Percentiles rank a stretch among this genome's conserved stretches.
Evolutionary conservation across 2,329 filamentous ascomycete species (phyloP).

Genomic region (Aschersonia sp.): DNA sequence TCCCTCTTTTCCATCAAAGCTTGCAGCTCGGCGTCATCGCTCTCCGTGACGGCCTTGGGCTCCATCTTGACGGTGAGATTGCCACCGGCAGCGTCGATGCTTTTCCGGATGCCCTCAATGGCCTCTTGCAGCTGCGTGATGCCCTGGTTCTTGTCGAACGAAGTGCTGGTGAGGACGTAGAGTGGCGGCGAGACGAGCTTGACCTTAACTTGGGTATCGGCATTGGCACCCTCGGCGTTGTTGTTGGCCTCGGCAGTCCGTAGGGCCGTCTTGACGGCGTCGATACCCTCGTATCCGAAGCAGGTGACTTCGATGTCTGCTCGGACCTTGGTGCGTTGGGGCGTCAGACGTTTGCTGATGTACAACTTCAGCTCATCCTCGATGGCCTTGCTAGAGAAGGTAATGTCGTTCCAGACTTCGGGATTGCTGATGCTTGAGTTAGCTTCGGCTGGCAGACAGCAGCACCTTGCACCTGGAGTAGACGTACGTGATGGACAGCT

Average conservation of each 20-base stretch:
- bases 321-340: conserved; percentile 96
- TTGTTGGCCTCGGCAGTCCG: conserved; percentile 85
- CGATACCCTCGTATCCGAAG: conserved; percentile 94
- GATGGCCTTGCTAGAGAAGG: conserved; percentile 73
- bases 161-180: conserved; percentile 91
- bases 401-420: conserved; percentile 87
- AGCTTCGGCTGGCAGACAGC: neutral
- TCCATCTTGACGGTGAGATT: conserved; percentile 91
- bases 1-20: conserved; percentile 98
- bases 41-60: conserved; percentile 96
- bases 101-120: conserved; percentile 72
- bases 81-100: conserved; percentile 66
- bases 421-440: conserved; percentile 50
- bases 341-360: conserved; percentile 92
- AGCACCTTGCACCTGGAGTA: neutral
- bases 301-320: conserved; percentile 95
- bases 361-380: conserved; percentile 85
- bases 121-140: conserved; percentile 77
- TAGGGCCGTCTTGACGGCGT: conserved; percentile 88
- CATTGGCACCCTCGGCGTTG: conserved; percentile 38
- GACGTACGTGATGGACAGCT: conserved; percentile 87
- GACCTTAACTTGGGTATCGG: conserved; percentile 89
- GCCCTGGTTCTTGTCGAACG: conserved; percentile 79
- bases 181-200: conserved; percentile 95
- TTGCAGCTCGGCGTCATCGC: conserved; percentile 91